Base-by-base conservation (phyloP, 192 early-diverging fungal species). In the Coemansia reversa region DNA sequence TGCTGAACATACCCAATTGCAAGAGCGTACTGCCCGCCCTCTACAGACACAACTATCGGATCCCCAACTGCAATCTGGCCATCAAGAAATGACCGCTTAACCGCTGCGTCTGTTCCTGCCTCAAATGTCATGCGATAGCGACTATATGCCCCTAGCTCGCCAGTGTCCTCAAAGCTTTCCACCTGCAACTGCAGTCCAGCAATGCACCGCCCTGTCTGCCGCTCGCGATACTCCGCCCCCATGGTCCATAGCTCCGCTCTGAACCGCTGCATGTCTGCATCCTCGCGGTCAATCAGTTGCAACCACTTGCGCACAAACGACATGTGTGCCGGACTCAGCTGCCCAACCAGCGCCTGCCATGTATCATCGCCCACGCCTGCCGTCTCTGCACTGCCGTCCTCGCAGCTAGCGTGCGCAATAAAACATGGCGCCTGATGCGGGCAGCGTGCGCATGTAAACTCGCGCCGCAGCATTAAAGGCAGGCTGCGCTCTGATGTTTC, bases 291-390 rank as follows among this genome's bases (percentile, higher is more conserved):
- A 24, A 98, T 81, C 25, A 96, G 58, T 18, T 68, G 60, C 58
- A 90, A 85, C 95, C 96, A 97, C 18, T 87, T 83, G 24, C 78
- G 80, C 55, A 94, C 86, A 74, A 97, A 98, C 42, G 55, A 69
- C 12, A 84, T 20, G n/a, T 93, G 88, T 5, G 58, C 57, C 2
- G 68, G 69, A 3, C 68, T 84, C 19, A 96, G 27, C 66, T 91
- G 88, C 1, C 66, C 81, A 0, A 86, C 88, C 8, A 72, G 69
- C 16, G 85, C 69, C 3, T 90, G 80, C 84, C 92, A 96, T 33
- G 88, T 49, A 0, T 70, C 53, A 0, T 68, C 83, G 11, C 55
- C 7, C 6, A 94, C 63, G 0, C 87, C 86, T 47, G 88, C 87
- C 2, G 85, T 77, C 14, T 72, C 72, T 0, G 60, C 61, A 16